Evolutionary conservation across 2,329 filamentous ascomycete species (phyloP), one percentile per base, ranked within the genome.

Genomic region (Fusarium pseudonygamai): DNA sequence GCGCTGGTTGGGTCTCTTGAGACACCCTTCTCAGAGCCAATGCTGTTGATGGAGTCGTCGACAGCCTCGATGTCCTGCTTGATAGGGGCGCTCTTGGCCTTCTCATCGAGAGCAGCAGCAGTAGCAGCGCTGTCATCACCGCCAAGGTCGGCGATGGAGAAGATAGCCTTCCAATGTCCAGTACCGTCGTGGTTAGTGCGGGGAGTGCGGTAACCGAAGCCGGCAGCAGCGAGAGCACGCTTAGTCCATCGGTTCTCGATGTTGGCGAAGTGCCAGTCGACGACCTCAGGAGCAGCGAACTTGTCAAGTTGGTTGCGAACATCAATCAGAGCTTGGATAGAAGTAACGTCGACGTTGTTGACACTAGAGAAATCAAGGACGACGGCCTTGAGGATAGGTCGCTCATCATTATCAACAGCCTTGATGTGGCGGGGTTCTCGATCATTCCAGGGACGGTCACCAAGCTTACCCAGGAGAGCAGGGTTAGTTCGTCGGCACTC

Each of bases 61-160:
- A 64, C 61, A 30, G 76, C 77, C 71, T 82, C 81, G 20, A 79
- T 74, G 18, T 82, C 80, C 40, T 78, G 67, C 22, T 74, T 66
- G 22, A 73, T 7, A 24, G 74, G 66, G 15, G 66, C 28, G 18
- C 64, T 69, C 37, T 70, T 72, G 43, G 67, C 83, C 63, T 88
- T 84, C 76, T 95, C 93, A 0, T 92, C 93, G 6, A 86, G 85
- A 0, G 89, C 89, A 3, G 92, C 91, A 32, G 79, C 79, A 18
- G 74, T 74, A 14, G 80, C 77, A 2, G 93, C 93, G 24, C 92
- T 94, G 63, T 91, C 85, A 3, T 85, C 84, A 15, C 95, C 92
- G 67, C 94, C 91, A 58, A 97, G 90, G 78, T 97, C 94, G 3
- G 96, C 94, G 39, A 98, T 95, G 79, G 91, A 94, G 87, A 98